Evolutionary conservation across 2,329 filamentous ascomycete species (phyloP), one percentile per base, ranked within the genome.

Genomic region (Plectosphaerella sp.): DNA sequence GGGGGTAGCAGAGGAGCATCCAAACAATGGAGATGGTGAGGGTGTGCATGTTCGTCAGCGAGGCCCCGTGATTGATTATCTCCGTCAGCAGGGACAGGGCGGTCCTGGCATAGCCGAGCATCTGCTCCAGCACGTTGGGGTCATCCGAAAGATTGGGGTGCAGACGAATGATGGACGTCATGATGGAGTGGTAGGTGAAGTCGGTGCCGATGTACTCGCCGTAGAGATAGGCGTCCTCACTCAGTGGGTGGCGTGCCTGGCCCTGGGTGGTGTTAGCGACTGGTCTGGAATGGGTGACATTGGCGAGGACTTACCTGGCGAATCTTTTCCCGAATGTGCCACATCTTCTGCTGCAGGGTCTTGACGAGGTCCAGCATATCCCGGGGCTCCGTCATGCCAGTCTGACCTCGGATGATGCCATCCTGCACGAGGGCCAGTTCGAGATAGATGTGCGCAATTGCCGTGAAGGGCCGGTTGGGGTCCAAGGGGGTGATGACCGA

Each of bases 341-440:
- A 48, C 47, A 48, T 48, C 22, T 48, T 48, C 22, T 48, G 47
- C 47, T 48, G 47, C 12, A 48, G 18, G 5, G 11, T 48, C 28
- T 48, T 37, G 35, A 48, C 47, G 14, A 48, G 20, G 25, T 48
- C 36, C 35, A 48, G 35, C 47, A 41, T 37, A 4, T 39, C 14
- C 12, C 37, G 36, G 20, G 37, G 35, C 47, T 48, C 47, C 8
- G 33, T 24, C 12, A 37, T 37, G 18, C 47, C 35, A 14, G 36
- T 37, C 14, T 39, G 36, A 8, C 36, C 47, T 8, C 37, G 36
- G 47, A 48, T 48, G 35, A 48, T 48, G 10, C 37, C 47, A 14
- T 48, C 35, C 20, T 41, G 35, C 20, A 48, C 47, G 35, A 48
- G 28, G 7, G 47, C 35, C 10, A 48, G 37, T 36, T 48, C 47